phyloP scores from a whole-genome alignment of 1,139 yeast genomes.

The Arxiozyma telluris region DNA sequence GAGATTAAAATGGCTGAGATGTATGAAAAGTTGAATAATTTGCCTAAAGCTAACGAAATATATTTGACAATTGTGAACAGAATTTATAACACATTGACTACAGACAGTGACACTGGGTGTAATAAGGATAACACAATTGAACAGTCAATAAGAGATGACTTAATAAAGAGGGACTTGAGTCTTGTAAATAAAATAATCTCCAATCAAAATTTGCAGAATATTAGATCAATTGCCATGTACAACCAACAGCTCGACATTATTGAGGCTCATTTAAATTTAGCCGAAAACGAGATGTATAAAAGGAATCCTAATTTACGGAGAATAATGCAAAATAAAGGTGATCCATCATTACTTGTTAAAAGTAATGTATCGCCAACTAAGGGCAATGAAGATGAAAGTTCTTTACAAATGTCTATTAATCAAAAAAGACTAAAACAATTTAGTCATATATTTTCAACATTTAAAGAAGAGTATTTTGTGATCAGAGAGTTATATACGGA shows the following conservation, averaged over 20 bases:
- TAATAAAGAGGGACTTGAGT: constrained; percentile 63
- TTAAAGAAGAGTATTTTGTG: constrained; percentile 62
- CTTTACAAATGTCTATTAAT: not conserved
- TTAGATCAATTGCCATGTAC: constrained; percentile 28
- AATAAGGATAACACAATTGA: constrained; percentile 24
- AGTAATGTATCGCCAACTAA: constrained; percentile 5
- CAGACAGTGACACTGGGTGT: not conserved
- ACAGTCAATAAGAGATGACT: constrained; percentile 32
- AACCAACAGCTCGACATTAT: constrained; percentile 48
- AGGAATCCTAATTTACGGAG: constrained; percentile 10
- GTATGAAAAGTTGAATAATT: constrained; percentile 58
- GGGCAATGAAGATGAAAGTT: not conserved
- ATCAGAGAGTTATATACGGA: constrained; percentile 64
- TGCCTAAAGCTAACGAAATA: constrained; percentile 51
- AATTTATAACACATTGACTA: constrained; percentile 45
- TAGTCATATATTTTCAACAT: constrained; percentile 47
- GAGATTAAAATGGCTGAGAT: constrained; percentile 80
- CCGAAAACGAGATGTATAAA: constrained; percentile 48
- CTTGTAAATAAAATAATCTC: constrained; percentile 58
- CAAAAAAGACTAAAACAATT: constrained; percentile 6
- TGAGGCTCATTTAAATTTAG: constrained; percentile 52
- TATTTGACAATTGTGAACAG: constrained; percentile 58
- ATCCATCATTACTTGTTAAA: not conserved
- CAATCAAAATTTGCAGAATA: constrained; percentile 33
- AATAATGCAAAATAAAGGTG: not conserved